These are phyloP conservation scores for Hemisphaericaspora xylofermentans DNA, from an alignment of 1,139 yeast species.

Conservation along the genomic window DNA sequence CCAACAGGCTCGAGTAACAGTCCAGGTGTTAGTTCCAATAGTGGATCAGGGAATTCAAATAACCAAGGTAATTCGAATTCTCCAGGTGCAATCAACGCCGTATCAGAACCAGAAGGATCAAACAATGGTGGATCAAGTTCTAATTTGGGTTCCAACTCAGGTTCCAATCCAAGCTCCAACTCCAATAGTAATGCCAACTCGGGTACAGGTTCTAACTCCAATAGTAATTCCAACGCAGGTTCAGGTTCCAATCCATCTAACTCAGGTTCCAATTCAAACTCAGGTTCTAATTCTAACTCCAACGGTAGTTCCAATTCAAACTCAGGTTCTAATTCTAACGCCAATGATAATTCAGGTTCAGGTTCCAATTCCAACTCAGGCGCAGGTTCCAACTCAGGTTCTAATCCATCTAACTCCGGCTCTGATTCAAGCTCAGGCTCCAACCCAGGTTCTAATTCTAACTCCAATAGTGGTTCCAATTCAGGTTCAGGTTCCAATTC, in stretches of 20 bases:
- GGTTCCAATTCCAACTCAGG: neutral
- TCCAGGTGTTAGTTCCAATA: neutral
- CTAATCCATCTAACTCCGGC: no score
- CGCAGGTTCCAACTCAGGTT: neutral
- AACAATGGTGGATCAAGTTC: neutral
- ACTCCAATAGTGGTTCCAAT: neutral
- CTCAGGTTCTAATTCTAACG: neutral
- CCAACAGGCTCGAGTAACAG: slow-evolving; percentile 1
- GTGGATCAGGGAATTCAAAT: neutral
- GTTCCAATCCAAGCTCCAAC: neutral
- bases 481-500: neutral
- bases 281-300: neutral
- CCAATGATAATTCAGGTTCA: neutral
- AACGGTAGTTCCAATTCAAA: neutral
- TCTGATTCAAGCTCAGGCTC: neutral
- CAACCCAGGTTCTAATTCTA: neutral
- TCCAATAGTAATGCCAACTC: neutral
- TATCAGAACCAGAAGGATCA: neutral
- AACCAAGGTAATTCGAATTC: neutral
- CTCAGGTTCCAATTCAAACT: neutral
- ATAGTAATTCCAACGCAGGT: neutral
- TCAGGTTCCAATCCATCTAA: neutral
- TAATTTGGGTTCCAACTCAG: neutral
- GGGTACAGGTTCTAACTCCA: neutral
- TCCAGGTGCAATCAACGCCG: slow-evolving; percentile 1